Base-by-base conservation (phyloP, 2,329 filamentous ascomycete species). In the Calonectria pteridis region DNA sequence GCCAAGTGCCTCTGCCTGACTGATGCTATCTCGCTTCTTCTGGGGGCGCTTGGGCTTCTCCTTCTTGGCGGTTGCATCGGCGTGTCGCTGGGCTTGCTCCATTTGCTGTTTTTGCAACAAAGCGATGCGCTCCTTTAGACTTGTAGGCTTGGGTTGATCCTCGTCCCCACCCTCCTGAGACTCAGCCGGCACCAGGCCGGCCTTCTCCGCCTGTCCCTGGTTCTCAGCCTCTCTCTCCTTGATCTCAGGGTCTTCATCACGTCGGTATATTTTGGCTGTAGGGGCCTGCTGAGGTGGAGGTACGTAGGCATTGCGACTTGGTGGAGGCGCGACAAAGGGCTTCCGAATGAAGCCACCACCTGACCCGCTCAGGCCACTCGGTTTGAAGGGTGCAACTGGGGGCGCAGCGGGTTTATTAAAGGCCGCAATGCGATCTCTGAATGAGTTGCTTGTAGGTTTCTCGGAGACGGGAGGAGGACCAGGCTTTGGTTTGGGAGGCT, bases 381-480 rank as follows among this genome's bases (percentile, higher is more conserved):
- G 95, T 83, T 98, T 98, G 86, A 97, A 96, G 1, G 97, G 97
- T n/a, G 95, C 91, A 73, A 97, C 88, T 11, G 97, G 97, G 3
- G 95, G 92, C 7, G 95, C 95, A 46, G 94, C 91, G 55, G 94
- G 88, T 83, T 96, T 97, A 85, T 99, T 99, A 87, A 99, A 99
- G 55, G 97, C 96, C 40, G 97, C 97, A 82, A 99, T 98, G 75
- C 97, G 94, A 85, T 98, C 97, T 82, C 91, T 96, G 87, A 99
- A 98, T 2, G 97, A 95, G 81, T 91, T 94, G 58, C 87, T 89
- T 14, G 85, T 83, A 33, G 95, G 95, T 84, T 98, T 98, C 79
- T 95, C 94, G 13, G 88, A 85, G 13, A 89, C 89, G 16, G 95
- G 93, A 49, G 94, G 93, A 28, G 92, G 88, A 73, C 91, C 91